Base-by-base conservation (phyloP, 257 asterid species). In the Solanum sparsipilum region DNA sequence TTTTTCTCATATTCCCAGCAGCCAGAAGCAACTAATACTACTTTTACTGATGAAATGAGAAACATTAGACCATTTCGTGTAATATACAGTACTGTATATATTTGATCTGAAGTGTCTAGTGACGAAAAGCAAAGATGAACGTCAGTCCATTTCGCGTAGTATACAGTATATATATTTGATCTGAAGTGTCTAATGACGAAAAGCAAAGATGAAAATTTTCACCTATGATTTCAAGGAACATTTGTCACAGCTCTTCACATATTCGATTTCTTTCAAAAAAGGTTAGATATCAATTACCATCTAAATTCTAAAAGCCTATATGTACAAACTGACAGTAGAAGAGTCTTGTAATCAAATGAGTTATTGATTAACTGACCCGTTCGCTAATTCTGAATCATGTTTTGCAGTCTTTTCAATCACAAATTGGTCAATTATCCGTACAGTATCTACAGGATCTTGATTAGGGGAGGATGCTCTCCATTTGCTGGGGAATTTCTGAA, bases 391-490 rank as follows among this genome's bases (percentile, higher is more conserved):
- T 15, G 84, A 31, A 56, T 90, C 91, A 75, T 93, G 87, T 87
- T 91, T 88, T 87, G 38, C 91, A 7, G 93, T 91, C 85, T 70
- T 92, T 90, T 94, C 92, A 75, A 97, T 91, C 25, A 92, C 94
- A 90, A 97, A 96, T 73, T 91, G 98, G 90, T 95, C 99, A 60
- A 96, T 96, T 27, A 97, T 84, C 91, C 92, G 92, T 34, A 96
- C 98, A 8, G 98, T 93, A 90, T 91, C 92, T 21, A 93, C 89
- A 16, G 99, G 99, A 81, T 97, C 99, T 81, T 91, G 99, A 68
- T 93, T 95, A 23, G 94, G 56, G 16, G 94, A 92, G 27, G 87
- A 76, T 4, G 99, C 95, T 65, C 95, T 88, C 98, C 98, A 97
- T 89, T 95, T 96, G 92, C 99, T 96, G 8, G 99, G 99, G 84